Conservation (phyloP, 2,329 filamentous ascomycete species). For the Aspergillus bombycis region DNA sequence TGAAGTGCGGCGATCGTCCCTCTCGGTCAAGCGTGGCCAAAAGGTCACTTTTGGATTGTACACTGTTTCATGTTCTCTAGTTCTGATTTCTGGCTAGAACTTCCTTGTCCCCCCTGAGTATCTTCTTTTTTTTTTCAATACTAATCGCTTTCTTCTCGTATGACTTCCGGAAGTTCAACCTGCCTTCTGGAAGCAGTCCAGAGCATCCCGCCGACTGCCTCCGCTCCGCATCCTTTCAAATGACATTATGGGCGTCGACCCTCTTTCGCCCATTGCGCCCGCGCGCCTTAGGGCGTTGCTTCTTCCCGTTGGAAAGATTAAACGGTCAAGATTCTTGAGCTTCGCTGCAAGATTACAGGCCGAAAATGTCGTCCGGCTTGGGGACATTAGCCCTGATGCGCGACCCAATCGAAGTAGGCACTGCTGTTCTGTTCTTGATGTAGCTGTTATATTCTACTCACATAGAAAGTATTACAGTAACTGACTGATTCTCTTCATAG, state of each 20-base stretch:
- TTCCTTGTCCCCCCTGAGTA: neutral
- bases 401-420: constrained; percentile 80
- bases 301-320: constrained; percentile 84
- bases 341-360: constrained; percentile 78
- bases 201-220: constrained; percentile 36
- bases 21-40: constrained; percentile 3
- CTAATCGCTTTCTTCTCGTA: constrained; percentile 13
- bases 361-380: constrained; percentile 80
- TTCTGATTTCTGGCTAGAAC: neutral
- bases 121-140: constrained; percentile 1
- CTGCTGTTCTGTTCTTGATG: constrained; percentile 1
- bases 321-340: constrained; percentile 73
- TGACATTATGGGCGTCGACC: constrained; percentile 81
- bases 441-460: constrained; percentile 4
- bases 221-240: constrained; percentile 38
- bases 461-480: constrained; percentile 4
- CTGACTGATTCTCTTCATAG: constrained; percentile 52
- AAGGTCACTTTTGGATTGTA: neutral
- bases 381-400: constrained; percentile 83
- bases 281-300: constrained; percentile 87
- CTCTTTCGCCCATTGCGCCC: constrained; percentile 86
- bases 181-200: constrained; percentile 37
- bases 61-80: neutral
- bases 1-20: constrained; percentile 2
- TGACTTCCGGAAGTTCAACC: constrained; percentile 27